Evolutionary conservation across 2,329 filamentous ascomycete genomes (phyloP).

Genomic region (Fusarium subtropicale): DNA sequence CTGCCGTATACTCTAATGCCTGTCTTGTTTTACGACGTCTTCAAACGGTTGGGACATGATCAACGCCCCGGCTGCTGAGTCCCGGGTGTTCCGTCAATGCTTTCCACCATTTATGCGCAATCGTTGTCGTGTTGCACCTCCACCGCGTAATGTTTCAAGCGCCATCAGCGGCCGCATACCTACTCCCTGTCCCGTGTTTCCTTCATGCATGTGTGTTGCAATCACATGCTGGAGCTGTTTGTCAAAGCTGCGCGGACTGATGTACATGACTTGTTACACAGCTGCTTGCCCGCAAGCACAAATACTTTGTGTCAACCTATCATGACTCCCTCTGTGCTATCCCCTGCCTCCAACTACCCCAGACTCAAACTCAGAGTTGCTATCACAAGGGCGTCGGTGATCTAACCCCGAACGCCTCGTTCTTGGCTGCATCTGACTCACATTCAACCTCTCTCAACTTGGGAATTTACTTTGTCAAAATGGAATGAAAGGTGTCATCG

Average conservation of each 20-base stretch:
- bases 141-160: conserved; percentile 22
- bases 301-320: conserved; percentile 15
- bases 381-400: conserved; percentile 8
- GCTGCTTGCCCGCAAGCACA: background rate
- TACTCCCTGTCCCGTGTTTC: background rate
- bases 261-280: conserved; percentile 10
- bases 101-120: background rate
- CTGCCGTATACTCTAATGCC: conserved; percentile 1
- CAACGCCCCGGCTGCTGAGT: background rate
- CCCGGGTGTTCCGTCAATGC: background rate
- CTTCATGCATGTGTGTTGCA: background rate
- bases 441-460: conserved; percentile 3
- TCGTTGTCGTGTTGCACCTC: conserved; percentile 1
- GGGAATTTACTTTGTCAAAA: background rate
- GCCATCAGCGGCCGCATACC: conserved; percentile 2
- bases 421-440: conserved; percentile 25
- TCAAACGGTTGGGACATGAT: background rate
- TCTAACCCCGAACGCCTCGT: conserved; percentile 28
- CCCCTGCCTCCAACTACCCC: conserved; percentile 2
- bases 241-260: background rate
- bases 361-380: background rate
- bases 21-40: conserved; percentile 1
- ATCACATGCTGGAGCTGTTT: background rate
- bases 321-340: background rate
- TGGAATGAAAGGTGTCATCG: background rate